Conservation (phyloP, 768 basidiomycete species). For the Naganishia kalamii region DNA sequence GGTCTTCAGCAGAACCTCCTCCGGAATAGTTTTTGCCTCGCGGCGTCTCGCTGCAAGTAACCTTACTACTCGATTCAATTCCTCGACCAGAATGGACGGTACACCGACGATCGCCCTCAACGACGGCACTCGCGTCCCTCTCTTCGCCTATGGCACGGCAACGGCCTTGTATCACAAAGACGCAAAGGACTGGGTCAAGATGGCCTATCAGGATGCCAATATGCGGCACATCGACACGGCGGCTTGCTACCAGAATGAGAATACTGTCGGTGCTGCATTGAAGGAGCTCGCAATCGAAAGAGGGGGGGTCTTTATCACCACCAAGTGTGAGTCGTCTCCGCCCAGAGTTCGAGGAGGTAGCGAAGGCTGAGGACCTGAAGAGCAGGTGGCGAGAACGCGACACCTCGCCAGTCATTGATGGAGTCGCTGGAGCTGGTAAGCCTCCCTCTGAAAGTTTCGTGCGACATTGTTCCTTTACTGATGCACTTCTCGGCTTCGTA, state of each 20-base stretch:
- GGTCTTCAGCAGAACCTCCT: too few relatives aligned
- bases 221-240: not conserved
- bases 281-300: constrained; percentile 32
- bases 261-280: constrained; percentile 39
- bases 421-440: not conserved
- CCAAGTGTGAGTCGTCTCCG: constrained; percentile 30
- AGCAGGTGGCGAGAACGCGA: not conserved
- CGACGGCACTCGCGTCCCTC: not conserved
- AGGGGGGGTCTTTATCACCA: constrained; percentile 54
- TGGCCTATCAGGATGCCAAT: not conserved
- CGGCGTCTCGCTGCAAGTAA: too few relatives aligned
- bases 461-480: not conserved
- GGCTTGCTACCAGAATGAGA: constrained; percentile 39
- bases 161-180: not conserved
- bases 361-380: not conserved
- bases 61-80: too few relatives aligned
- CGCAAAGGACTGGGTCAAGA: not conserved
- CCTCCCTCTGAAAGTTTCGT: not conserved
- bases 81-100: not conserved
- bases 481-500: not conserved
- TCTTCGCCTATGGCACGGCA: not conserved
- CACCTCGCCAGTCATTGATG: not conserved
- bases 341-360: not conserved
- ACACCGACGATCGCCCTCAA: not conserved
- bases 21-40: too few relatives aligned